phyloP scores from a whole-genome alignment of 257 asterid species.

The Thymus mandschuricus region DNA sequence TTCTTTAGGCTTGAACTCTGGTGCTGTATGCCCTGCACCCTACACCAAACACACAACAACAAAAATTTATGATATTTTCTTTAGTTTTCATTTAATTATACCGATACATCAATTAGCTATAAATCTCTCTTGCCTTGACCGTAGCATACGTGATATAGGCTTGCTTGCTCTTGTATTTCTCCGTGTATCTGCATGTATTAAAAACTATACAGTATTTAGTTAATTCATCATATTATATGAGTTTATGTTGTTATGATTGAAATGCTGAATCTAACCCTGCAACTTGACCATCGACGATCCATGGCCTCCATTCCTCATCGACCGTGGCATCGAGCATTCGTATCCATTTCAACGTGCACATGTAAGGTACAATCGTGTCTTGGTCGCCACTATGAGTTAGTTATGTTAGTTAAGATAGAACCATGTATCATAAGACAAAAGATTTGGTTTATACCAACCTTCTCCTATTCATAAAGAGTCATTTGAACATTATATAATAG shows the following conservation, averaged over 20 bases:
- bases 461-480: too few species aligned
- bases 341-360: slow-evolving; percentile 48
- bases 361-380: slow-evolving; percentile 43
- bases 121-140: slow-evolving; percentile 42
- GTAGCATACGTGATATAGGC: slow-evolving; percentile 46
- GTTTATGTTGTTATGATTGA: background rate
- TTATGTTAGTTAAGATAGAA: background rate
- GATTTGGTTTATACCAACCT: too few species aligned
- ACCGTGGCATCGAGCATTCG: slow-evolving; percentile 39
- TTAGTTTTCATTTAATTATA: too few species aligned
- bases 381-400: slow-evolving; percentile 49
- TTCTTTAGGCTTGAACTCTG: slow-evolving; percentile 40
- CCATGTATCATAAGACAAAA: too few species aligned
- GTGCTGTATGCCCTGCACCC: slow-evolving; percentile 49
- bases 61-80: too few species aligned
- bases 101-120: background rate
- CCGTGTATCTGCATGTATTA: slow-evolving; percentile 38
- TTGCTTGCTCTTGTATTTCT: slow-evolving; percentile 30
- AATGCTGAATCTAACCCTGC: slow-evolving; percentile 41
- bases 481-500: too few species aligned
- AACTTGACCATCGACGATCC: slow-evolving; percentile 49
- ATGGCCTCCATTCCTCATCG: slow-evolving; percentile 48
- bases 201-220: too few species aligned
- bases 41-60: background rate
- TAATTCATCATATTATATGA: too few species aligned